phyloP scores from a whole-genome alignment of 306 rosid species.

The Castanopsis chinensis region DNA sequence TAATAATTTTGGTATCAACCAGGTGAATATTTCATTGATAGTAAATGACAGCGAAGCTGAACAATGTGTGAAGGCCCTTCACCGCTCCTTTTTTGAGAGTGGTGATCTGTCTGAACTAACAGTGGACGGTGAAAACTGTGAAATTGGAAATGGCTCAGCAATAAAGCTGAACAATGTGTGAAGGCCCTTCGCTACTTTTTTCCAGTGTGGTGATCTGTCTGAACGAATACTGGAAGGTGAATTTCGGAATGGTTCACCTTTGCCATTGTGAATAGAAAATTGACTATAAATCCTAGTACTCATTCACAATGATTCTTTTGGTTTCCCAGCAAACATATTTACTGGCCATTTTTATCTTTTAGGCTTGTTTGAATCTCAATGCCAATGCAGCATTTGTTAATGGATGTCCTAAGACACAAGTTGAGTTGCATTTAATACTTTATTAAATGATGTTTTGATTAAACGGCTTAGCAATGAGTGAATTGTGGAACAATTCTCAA shows the following conservation, averaged over 20 bases:
- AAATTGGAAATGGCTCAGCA: slow-evolving; percentile 12
- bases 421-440: no score
- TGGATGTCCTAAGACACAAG: no score
- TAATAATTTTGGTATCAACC: slow-evolving; percentile 16
- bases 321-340: not conserved
- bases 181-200: slow-evolving; percentile 22
- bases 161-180: slow-evolving; percentile 22
- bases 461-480: no score
- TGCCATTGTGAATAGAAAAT: not conserved
- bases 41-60: slow-evolving; percentile 86
- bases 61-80: slow-evolving; percentile 79
- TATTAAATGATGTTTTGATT: no score
- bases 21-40: slow-evolving; percentile 92
- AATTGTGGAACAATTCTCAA: no score
- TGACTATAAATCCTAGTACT: not conserved
- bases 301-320: not conserved
- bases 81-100: slow-evolving; percentile 64
- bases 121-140: not conserved
- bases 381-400: not conserved
- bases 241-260: slow-evolving; percentile 5
- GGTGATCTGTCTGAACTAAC: slow-evolving; percentile 31
- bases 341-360: not conserved
- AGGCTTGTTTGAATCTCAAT: not conserved
- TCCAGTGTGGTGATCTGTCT: slow-evolving; percentile 10
- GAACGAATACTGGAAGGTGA: not conserved